Percentiles rank a stretch among this genome's conserved stretches.
Conservation (phyloP, 2,329 filamentous ascomycete genomes). For the Karstenula rhodostoma region DNA sequence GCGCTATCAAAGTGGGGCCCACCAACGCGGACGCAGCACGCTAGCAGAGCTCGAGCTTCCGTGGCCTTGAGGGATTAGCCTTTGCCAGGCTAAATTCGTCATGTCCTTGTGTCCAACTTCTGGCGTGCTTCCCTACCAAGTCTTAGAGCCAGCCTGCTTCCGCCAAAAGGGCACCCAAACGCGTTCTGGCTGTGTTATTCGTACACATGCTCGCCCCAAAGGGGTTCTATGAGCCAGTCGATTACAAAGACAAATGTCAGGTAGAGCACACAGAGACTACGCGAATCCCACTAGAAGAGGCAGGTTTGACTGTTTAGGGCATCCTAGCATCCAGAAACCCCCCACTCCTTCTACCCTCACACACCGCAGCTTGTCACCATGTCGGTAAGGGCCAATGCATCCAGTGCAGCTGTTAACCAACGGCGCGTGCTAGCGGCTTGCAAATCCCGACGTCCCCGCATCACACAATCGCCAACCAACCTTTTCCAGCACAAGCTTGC, state of each 20-base stretch:
- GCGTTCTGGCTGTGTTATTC: background rate
- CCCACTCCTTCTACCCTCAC: background rate
- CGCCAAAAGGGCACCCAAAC: background rate
- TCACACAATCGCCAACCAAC: background rate
- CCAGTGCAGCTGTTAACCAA: background rate
- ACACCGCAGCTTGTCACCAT: background rate
- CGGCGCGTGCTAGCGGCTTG: background rate
- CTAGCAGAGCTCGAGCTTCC: no score
- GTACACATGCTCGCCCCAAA: background rate
- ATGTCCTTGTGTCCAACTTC: background rate
- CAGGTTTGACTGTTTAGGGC: no score
- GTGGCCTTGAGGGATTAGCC: no score
- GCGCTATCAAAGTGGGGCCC: background rate
- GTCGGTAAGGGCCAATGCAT: background rate
- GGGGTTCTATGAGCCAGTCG: background rate
- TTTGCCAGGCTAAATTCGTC: background rate
- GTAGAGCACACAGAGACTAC: background rate
- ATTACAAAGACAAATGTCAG: background rate
- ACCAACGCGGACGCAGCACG: background rate
- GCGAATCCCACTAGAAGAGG: background rate
- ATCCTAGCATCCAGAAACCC: background rate
- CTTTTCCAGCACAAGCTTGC: constrained; percentile 2
- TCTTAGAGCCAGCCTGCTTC: background rate
- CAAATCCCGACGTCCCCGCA: constrained; percentile 2
- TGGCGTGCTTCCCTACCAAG: background rate